Base-by-base conservation (phyloP, 495 filamentous ascomycete species). In the Xylaria grammica region DNA sequence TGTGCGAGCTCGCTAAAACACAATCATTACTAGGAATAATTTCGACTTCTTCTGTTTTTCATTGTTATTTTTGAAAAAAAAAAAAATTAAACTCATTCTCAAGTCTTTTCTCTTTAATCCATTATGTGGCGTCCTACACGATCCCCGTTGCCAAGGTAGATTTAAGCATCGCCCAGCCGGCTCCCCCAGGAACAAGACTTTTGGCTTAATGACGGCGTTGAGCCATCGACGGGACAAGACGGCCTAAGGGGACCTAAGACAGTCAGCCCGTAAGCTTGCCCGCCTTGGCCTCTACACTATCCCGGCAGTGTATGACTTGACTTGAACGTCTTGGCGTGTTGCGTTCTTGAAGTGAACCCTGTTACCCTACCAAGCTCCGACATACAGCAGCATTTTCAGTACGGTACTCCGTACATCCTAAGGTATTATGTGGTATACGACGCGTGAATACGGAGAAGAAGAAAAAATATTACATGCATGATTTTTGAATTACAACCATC, bases 131-230 rank as follows among this genome's bases (percentile, higher is more conserved):
- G 6, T 57, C 44, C 42, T 7, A n/a, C 40, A 29, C 5, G 19
- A 32, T 24, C 10, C 20, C 34, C n/a, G 20, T 46, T 20, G 40
- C 58, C 42, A 61, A 46, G 58, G 29, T 9, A 17, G 13, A 48
- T 27, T 61, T 38, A 51, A 46, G 46, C 27, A 19, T 51, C 46
- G 58, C 58, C 58, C 46, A 61, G 58, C 45, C 58, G 58, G 58
- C 45, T 52, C 20, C 46, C 30, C 32, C 44, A 32, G 29, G 32
- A 50, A 50, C 48, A 61, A 61, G 48, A 52, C 46, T 61, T 61
- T 61, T 61, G 58, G 58, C 58, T 61, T 61, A 32, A 51, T 30
- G 30, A 29, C 36, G 48, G 58, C 48, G 48, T 22, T 61, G 45
- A 49, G 45, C 48, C 32, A 29, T 6, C 2, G 32, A 19, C 45